phyloP scores from a whole-genome alignment of 1,284 basidiomycete species.

The Exobasidium cylindrosporum region DNA sequence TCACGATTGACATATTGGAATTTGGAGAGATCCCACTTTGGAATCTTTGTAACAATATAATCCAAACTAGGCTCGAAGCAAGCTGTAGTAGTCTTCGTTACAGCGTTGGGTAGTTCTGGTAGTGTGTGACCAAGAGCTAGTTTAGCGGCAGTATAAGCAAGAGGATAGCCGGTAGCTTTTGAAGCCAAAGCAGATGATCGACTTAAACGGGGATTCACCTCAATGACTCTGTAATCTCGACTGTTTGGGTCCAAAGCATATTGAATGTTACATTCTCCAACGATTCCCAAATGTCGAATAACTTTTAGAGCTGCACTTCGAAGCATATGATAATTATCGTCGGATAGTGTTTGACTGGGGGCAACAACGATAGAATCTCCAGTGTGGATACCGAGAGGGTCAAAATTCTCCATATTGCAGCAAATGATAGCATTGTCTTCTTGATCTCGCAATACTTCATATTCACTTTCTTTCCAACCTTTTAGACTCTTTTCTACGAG shows the following conservation, averaged over 20 bases:
- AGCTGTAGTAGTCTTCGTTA: constrained; percentile 98
- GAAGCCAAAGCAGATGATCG: constrained; percentile 79
- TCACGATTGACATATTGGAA: constrained; percentile 93
- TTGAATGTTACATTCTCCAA: constrained; percentile 98
- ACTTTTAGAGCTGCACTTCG: constrained; percentile 96
- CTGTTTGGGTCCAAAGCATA: constrained; percentile 93
- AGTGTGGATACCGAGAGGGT: constrained; percentile 98
- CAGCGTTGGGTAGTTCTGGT: constrained; percentile 95
- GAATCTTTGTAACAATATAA: constrained; percentile 99
- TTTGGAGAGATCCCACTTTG: constrained; percentile 97
- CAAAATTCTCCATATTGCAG: constrained; percentile 98
- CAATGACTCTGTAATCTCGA: constrained; percentile 93
- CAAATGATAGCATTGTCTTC: constrained; percentile 84
- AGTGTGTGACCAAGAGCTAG: constrained; percentile 98
- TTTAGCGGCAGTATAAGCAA: constrained; percentile 98
- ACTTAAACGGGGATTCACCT: constrained; percentile 55
- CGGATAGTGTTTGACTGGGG: constrained; percentile 93
- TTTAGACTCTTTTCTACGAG: constrained; percentile 98
- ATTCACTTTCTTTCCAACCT: constrained; percentile 99
- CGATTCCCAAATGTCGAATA: constrained; percentile 93
- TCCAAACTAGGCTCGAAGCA: constrained; percentile 99
- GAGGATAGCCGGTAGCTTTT: constrained; percentile 97
- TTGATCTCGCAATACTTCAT: constrained; percentile 96
- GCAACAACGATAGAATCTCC: constrained; percentile 99
- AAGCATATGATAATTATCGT: constrained; percentile 96